Conservation (phyloP, 495 filamentous ascomycete genomes). For the Penicillium lagena region DNA sequence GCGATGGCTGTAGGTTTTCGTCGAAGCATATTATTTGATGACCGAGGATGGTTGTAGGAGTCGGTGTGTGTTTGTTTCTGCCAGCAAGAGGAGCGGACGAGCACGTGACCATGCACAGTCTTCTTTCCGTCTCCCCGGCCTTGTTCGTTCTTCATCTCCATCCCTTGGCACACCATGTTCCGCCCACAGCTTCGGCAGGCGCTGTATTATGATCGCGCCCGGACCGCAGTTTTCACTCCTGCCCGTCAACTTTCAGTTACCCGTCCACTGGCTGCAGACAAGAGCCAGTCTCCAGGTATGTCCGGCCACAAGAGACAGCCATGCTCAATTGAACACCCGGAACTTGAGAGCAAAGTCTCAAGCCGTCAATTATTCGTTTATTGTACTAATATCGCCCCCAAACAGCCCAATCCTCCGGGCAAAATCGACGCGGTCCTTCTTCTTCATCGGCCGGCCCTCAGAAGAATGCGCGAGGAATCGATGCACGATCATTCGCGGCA, state of each 20-base stretch:
- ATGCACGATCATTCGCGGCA: conserved; percentile 37
- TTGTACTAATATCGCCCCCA: neutral
- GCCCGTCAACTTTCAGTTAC: conserved; percentile 27
- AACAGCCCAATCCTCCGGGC: neutral
- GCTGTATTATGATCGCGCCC: conserved; percentile 10
- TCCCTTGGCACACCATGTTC: conserved; percentile 22
- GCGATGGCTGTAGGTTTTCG: conserved; percentile 72
- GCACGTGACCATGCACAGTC: conserved; percentile 9
- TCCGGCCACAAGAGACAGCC: conserved; percentile 2
- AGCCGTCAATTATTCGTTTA: neutral
- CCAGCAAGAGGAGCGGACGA: too few species aligned
- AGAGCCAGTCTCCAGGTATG: conserved; percentile 19
- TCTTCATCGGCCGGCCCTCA: too few species aligned
- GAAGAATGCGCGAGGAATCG: conserved; percentile 14
- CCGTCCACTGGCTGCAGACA: conserved; percentile 11
- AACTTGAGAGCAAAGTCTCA: too few species aligned
- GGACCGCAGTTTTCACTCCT: conserved; percentile 5
- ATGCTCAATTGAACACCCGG: neutral
- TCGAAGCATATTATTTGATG: conserved; percentile 58
- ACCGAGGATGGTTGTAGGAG: neutral
- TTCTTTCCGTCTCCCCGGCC: conserved; percentile 8
- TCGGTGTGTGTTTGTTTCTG: too few species aligned
- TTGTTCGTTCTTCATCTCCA: conserved; percentile 4
- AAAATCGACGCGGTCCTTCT: conserved; percentile 14
- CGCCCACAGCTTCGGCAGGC: conserved; percentile 19